These are phyloP conservation scores for Diaporthe helianthi DNA, from an alignment of 2,329 filamentous ascomycete species.

Conservation along the genomic window DNA sequence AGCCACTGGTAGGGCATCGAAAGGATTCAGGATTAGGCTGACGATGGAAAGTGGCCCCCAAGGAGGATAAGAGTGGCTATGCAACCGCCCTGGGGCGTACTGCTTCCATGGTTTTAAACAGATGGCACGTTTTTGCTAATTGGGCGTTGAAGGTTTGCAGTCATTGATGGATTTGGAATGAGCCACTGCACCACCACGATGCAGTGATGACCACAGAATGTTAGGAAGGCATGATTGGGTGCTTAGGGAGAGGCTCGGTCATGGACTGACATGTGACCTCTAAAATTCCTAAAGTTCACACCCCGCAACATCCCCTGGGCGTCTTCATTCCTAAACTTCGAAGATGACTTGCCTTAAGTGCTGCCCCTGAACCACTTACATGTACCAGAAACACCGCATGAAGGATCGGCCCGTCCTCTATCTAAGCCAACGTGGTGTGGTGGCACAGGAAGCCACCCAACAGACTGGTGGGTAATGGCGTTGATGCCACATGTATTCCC, in stretches of 20 bases:
- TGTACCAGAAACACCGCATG: background rate
- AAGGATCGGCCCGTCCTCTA: background rate
- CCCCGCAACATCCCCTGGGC: no score
- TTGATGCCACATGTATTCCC: background rate
- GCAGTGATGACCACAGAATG: background rate
- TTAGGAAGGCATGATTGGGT: background rate
- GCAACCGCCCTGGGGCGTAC: background rate
- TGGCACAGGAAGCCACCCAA: background rate
- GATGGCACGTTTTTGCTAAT: background rate
- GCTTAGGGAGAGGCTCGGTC: background rate
- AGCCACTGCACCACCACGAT: background rate
- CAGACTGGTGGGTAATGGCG: background rate
- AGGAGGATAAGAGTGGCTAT: background rate
- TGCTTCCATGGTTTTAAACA: slow-evolving; percentile 1
- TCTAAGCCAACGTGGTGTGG: background rate
- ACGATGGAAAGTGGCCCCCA: background rate
- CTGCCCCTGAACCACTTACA: background rate
- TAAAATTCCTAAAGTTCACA: no score
- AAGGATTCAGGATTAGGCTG: slow-evolving; percentile 26
- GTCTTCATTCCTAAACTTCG: background rate
- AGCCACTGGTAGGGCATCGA: slow-evolving; percentile 1
- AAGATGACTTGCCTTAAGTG: background rate
- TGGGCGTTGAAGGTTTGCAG: background rate
- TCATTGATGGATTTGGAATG: background rate
- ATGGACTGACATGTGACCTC: background rate